Evolutionary conservation across 1,284 basidiomycete species (phyloP).

Genomic region (Malassezia equina): DNA sequence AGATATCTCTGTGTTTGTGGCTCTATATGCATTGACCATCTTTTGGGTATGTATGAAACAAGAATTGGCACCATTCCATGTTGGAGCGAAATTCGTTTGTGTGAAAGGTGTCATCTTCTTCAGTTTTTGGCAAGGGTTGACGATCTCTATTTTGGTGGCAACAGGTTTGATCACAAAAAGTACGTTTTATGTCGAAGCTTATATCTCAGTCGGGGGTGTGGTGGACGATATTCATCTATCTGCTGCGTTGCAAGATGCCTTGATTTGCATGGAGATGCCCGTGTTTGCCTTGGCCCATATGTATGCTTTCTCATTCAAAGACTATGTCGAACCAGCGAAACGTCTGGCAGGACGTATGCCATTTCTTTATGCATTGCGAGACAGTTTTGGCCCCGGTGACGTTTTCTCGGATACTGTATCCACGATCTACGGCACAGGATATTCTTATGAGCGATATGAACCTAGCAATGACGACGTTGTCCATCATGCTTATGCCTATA

Average conservation of each 20-base stretch:
- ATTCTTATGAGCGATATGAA: slow-evolving; percentile 90
- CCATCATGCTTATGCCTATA: slow-evolving; percentile 52
- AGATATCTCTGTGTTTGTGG: slow-evolving; percentile 52
- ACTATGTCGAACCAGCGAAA: slow-evolving; percentile 34
- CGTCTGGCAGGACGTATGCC: slow-evolving; percentile 36
- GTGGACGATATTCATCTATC: slow-evolving; percentile 61
- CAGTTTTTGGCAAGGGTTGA: slow-evolving; percentile 86
- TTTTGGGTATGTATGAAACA: slow-evolving; percentile 41
- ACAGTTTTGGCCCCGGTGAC: slow-evolving; percentile 64
- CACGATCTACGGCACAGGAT: slow-evolving; percentile 75
- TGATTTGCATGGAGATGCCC: slow-evolving; percentile 92
- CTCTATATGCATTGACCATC: slow-evolving; percentile 43
- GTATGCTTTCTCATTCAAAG: slow-evolving; percentile 60
- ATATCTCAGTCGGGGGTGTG: slow-evolving; percentile 55
- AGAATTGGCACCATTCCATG: slow-evolving; percentile 40
- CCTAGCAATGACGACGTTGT: slow-evolving; percentile 76
- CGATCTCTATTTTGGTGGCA: slow-evolving; percentile 76
- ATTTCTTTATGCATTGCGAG: slow-evolving; percentile 62
- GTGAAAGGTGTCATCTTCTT: slow-evolving; percentile 91
- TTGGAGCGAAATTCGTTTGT: slow-evolving; percentile 62
- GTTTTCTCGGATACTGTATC: slow-evolving; percentile 73
- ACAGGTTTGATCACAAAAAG: slow-evolving; percentile 60
- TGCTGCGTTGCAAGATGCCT: slow-evolving; percentile 38
- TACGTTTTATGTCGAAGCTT: neutral
- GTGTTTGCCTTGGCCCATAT: slow-evolving; percentile 87